Conservation (phyloP, 768 basidiomycete species). For the Nidularia pulvinata region DNA sequence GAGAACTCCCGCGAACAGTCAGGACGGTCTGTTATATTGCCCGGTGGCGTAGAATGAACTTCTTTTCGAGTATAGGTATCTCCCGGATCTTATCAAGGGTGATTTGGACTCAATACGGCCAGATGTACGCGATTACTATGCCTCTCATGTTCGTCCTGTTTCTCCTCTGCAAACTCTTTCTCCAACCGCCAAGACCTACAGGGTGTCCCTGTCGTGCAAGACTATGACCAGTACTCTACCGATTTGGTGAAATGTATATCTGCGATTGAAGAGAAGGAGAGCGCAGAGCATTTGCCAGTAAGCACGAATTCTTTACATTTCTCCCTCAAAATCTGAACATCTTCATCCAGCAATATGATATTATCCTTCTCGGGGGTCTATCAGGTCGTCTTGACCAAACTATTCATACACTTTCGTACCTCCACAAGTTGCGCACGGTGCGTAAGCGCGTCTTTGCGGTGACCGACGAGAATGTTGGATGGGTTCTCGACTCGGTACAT, state of each 20-base stretch:
- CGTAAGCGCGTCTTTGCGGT: constrained; percentile 68
- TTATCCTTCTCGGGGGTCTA: constrained; percentile 86
- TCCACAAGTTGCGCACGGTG: constrained; percentile 75
- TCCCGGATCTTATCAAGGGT: constrained; percentile 90
- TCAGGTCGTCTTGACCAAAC: constrained; percentile 95
- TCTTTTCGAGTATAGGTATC: constrained; percentile 42
- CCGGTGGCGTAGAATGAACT: not conserved
- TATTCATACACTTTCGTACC: constrained; percentile 81
- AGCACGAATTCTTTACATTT: constrained; percentile 7
- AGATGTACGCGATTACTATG: constrained; percentile 76
- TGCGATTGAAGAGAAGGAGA: constrained; percentile 61
- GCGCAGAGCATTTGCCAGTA: constrained; percentile 33
- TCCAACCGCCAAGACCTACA: constrained; percentile 19
- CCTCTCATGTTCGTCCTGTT: constrained; percentile 33
- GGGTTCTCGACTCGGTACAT: constrained; percentile 81
- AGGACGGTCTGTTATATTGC: not conserved
- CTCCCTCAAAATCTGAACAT: constrained; percentile 17
- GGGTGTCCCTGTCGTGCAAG: constrained; percentile 70
- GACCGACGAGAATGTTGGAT: constrained; percentile 90
- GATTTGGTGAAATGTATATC: constrained; percentile 94
- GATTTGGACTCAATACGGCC: constrained; percentile 88
- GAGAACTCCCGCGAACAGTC: not conserved
- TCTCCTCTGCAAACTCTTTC: not conserved
- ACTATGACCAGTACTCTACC: constrained; percentile 81
- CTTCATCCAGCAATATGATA: constrained; percentile 46